Conservation (phyloP, 78 protist species). For the Protostelium mycophagum region DNA sequence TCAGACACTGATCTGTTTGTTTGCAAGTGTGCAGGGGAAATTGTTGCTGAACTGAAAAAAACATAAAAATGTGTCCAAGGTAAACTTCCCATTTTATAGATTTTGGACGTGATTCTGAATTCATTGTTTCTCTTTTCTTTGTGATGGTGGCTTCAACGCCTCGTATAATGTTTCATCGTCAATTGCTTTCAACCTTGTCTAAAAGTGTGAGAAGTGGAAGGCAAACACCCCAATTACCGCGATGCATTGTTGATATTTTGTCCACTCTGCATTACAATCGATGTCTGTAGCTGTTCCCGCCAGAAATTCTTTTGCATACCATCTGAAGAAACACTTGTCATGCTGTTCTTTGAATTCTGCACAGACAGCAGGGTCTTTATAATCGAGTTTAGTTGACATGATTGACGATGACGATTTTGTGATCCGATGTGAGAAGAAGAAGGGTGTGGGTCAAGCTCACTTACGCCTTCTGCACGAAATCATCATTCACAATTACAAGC, state of each 20-base stretch:
- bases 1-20: no score
- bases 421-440: no score
- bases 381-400: no score
- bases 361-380: constrained; percentile 41
- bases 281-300: constrained; percentile 12
- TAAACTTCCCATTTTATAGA: no score
- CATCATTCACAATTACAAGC: no score
- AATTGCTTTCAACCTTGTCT: not conserved
- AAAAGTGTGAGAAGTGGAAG: not conserved
- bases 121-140: not conserved
- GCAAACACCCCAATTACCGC: constrained; percentile 4
- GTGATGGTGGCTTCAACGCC: not conserved
- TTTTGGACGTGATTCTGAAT: not conserved
- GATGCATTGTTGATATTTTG: constrained; percentile 54
- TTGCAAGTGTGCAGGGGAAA: no score
- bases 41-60: no score
- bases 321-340: constrained; percentile 49
- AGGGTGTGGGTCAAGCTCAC: no score
- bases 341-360: constrained; percentile 54
- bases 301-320: constrained; percentile 44
- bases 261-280: constrained; percentile 65
- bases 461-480: no score
- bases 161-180: not conserved
- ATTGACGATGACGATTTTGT: no score
- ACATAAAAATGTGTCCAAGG: no score